Percentiles rank a stretch among this genome's conserved stretches.
Conservation (phyloP, 768 basidiomycete species). For the Psilocybe cyanescens region DNA sequence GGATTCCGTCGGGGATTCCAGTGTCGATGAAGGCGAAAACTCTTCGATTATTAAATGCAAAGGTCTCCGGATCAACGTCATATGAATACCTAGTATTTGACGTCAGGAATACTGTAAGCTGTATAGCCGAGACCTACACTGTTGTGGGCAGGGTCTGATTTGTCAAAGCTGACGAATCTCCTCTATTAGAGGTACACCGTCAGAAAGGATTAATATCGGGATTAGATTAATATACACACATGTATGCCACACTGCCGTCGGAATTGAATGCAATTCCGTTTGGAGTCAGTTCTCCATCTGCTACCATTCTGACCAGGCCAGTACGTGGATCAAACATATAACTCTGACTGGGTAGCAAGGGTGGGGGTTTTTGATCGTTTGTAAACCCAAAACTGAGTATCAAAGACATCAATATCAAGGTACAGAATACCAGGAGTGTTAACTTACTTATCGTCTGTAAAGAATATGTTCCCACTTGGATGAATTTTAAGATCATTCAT, state of each 20-base stretch:
- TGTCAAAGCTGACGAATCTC: slow-evolving; percentile 50
- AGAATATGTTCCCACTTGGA: slow-evolving; percentile 62
- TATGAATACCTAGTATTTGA: slow-evolving; percentile 55
- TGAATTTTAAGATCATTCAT: slow-evolving; percentile 79
- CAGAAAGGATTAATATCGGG: not conserved
- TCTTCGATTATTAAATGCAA: slow-evolving; percentile 57
- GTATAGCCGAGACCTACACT: slow-evolving; percentile 46
- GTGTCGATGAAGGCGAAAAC: slow-evolving; percentile 69
- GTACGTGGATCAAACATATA: slow-evolving; percentile 74
- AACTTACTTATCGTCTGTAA: slow-evolving; percentile 71
- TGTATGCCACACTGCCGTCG: slow-evolving; percentile 64
- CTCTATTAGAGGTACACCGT: slow-evolving; percentile 26
- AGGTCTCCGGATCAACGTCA: slow-evolving; percentile 60
- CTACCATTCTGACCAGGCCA: slow-evolving; percentile 67
- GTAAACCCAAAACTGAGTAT: slow-evolving; percentile 58
- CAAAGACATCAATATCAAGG: no score
- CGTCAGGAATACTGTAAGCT: not conserved
- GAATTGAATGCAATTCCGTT: slow-evolving; percentile 77
- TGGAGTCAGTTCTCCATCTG: slow-evolving; percentile 68
- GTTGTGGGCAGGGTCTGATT: slow-evolving; percentile 65
- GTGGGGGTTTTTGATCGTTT: slow-evolving; percentile 64
- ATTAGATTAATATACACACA: slow-evolving; percentile 36
- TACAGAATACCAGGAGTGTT: not conserved
- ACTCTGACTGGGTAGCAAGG: slow-evolving; percentile 71
- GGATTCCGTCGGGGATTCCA: slow-evolving; percentile 69